Evolutionary conservation across 169 alveolate genomes (phyloP), one percentile per base, ranked within the genome.

Genomic region (Neospora caninum): DNA sequence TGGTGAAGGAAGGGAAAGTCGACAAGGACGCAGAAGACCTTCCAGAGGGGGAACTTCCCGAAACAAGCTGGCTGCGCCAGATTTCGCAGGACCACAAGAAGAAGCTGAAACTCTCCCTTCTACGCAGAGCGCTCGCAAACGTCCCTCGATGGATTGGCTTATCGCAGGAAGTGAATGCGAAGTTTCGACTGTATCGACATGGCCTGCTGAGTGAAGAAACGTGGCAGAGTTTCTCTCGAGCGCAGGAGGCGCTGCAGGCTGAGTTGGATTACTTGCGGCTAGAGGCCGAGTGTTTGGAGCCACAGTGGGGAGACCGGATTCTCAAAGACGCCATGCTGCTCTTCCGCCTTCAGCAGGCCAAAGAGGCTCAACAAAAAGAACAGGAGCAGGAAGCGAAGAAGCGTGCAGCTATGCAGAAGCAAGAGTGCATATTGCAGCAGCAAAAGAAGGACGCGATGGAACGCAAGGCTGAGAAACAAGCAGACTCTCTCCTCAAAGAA

Each of bases 51-150:
- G 45, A 25, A 36, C 92, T 42, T 25, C 73, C 80, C 18, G 73
- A 54, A 29, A 54, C 43, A 22, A 87, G 92, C 80, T 87, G 92
- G 92, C 42, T 34, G 80, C 73, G 92, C 39, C 92, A 22, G 45
- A 29, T 87, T 18, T 36, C 73, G 6, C 53, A 34, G 36, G 80
- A 87, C 18, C 80, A 87, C n/a, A 87, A 87, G 92, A 43, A 87
- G 49, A 54, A 31, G 27, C 80, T 87, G 80, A 87, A 87, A n/a
- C 80, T 87, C 53, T 39, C 49, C 18, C 92, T 87, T 25, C 42
- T 87, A 45, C 92, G 92, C 80, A 54, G 92, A 7, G 92, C 92
- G 43, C 80, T 53, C 49, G 92, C 92, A 38, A 87, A 87, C 49
- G 80, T 54, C 49, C 92, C 92, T 16, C 92, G 92, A 13, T 87